phyloP scores from a whole-genome alignment of 2,329 filamentous ascomycete genomes.

The Colletotrichum lini region DNA sequence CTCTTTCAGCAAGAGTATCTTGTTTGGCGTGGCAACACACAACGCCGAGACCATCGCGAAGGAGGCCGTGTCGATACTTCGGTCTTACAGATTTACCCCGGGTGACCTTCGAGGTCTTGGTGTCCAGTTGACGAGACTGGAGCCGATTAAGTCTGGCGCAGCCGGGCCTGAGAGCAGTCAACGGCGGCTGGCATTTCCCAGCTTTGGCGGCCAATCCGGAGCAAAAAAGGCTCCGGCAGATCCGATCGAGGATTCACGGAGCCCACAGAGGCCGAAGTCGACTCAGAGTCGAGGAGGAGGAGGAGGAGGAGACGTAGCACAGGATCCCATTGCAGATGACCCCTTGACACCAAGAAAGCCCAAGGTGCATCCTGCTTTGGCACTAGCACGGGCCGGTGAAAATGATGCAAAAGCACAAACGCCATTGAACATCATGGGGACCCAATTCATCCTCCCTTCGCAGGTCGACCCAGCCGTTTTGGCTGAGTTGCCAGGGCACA shows the following conservation, averaged over 20 bases:
- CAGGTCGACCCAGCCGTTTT: conserved; percentile 87
- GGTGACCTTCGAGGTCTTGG: conserved; percentile 95
- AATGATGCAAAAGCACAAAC: conserved; percentile 71
- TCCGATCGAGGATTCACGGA: conserved; percentile 65
- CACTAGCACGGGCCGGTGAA: conserved; percentile 64
- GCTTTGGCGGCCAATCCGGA: conserved; percentile 58
- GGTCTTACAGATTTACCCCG: conserved; percentile 85
- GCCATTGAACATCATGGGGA: conserved; percentile 84
- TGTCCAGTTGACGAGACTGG: conserved; percentile 93
- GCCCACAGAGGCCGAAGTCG: conserved; percentile 51
- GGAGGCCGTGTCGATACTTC: conserved; percentile 88
- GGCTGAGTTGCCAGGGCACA: conserved; percentile 86
- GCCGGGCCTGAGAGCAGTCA: conserved; percentile 82
- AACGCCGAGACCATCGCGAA: conserved; percentile 78
- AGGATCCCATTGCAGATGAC: conserved; percentile 70
- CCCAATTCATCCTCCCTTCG: conserved; percentile 91
- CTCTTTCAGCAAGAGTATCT: conserved; percentile 88
- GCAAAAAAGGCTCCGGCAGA: conserved; percentile 60
- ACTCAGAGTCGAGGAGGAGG: conserved; percentile 48
- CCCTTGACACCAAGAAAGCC: conserved; percentile 67
- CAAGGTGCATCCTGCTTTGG: conserved; percentile 68
- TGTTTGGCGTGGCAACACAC: conserved; percentile 89
- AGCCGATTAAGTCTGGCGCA: conserved; percentile 76
- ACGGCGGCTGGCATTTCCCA: conserved; percentile 80
- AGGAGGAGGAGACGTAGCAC: conserved; percentile 48